Evolutionary conservation across 345 rosid genomes (phyloP).

Genomic region (Melaleuca quinquenervia): DNA sequence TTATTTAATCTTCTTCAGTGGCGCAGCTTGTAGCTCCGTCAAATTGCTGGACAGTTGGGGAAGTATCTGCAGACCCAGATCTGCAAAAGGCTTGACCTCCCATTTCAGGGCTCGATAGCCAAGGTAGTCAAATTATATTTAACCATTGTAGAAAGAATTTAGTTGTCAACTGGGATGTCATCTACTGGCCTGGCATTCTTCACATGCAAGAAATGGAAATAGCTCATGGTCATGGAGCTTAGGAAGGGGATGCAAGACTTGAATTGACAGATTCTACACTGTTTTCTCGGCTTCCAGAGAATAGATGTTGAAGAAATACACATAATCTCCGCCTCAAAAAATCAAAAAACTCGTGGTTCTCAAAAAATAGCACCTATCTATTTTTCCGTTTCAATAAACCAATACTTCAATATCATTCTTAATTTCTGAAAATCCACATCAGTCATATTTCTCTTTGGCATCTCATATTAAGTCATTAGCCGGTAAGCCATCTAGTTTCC

Average conservation of each 20-base stretch:
- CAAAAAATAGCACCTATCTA: background rate
- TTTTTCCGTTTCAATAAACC: background rate
- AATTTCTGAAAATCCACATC: background rate
- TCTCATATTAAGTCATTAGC: background rate
- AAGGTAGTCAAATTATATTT: background rate
- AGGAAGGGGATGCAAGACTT: background rate
- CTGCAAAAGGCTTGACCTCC: background rate
- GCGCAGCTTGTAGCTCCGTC: background rate
- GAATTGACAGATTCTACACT: background rate
- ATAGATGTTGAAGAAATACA: background rate
- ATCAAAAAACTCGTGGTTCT: background rate
- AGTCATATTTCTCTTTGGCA: background rate
- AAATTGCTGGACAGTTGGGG: background rate
- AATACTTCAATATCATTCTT: background rate
- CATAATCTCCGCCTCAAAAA: background rate
- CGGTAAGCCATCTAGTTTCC: background rate
- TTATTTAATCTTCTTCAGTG: background rate
- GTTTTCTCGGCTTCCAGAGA: background rate
- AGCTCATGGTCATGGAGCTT: background rate
- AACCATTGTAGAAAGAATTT: background rate
- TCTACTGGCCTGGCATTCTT: background rate
- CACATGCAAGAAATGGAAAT: background rate
- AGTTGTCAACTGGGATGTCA: background rate
- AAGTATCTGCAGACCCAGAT: background rate
- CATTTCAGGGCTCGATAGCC: background rate